Percentiles rank a stretch among this genome's conserved stretches.
phyloP scores from a whole-genome alignment of 306 rosid species.

The Elaeagnus macrophylla region DNA sequence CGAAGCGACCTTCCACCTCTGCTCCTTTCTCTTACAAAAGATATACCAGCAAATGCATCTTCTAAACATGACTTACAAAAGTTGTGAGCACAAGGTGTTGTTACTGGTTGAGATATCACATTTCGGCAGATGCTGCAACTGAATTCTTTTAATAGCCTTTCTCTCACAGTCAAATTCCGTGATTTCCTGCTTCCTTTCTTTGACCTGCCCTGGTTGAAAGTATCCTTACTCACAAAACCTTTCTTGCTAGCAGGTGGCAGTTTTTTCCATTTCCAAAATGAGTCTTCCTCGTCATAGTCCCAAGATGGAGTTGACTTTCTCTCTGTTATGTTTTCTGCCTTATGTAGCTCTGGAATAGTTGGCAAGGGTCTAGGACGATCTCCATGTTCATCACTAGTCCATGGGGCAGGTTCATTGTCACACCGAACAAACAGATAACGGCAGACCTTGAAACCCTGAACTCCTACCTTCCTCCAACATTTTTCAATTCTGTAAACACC shows the following conservation, averaged over 20 bases:
- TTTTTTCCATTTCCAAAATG: constrained; percentile 54
- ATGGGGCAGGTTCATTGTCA: constrained; percentile 81
- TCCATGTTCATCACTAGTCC: constrained; percentile 70
- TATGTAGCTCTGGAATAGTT: constrained; percentile 35
- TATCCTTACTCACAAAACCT: constrained; percentile 7
- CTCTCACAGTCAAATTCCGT: constrained; percentile 15
- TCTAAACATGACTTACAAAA: constrained; percentile 54
- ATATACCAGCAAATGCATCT: constrained; percentile 36
- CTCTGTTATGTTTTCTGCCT: constrained; percentile 41
- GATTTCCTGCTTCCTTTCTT: constrained; percentile 14
- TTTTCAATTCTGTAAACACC: constrained; percentile 76
- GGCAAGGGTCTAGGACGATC: constrained; percentile 62
- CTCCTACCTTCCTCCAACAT: constrained; percentile 77
- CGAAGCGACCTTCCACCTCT: constrained; percentile 39
- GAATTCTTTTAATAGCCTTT: constrained; percentile 42
- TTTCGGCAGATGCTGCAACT: constrained; percentile 36
- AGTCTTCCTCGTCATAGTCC: constrained; percentile 55
- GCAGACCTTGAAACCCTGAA: constrained; percentile 73
- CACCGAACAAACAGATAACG: constrained; percentile 69
- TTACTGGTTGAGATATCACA: constrained; percentile 33
- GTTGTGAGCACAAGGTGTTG: constrained; percentile 62
- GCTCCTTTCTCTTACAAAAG: constrained; percentile 27
- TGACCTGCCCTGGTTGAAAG: constrained; percentile 3
- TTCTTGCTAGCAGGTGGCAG: constrained; percentile 42
- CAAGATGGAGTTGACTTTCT: constrained; percentile 47